Percentiles rank a stretch among this genome's conserved stretches.
Evolutionary conservation across 768 basidiomycete species (phyloP).

Genomic region (Paxillus involutus): DNA sequence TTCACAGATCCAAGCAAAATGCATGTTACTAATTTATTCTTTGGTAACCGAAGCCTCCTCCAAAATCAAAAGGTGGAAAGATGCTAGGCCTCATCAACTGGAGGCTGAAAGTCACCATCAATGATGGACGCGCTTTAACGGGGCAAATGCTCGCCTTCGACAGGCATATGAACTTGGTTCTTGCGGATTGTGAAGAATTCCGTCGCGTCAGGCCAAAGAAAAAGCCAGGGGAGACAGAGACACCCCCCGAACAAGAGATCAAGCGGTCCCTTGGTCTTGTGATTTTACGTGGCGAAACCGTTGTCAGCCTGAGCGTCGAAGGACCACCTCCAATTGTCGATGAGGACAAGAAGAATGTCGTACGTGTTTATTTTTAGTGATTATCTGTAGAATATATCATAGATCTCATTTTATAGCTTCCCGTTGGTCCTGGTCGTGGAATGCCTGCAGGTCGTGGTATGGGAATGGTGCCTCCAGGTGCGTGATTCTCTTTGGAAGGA

Average conservation of each 20-base stretch:
- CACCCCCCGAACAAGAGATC: conserved; percentile 84
- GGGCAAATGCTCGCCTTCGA: conserved; percentile 99
- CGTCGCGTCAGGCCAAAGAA: conserved; percentile 90
- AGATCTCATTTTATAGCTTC: conserved; percentile 50
- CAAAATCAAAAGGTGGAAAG: conserved; percentile 97
- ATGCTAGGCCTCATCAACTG: conserved; percentile 98
- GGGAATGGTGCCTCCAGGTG: conserved; percentile 90
- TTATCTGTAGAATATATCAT: conserved; percentile 15
- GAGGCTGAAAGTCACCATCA: conserved; percentile 95
- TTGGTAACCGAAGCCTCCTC: conserved; percentile 66
- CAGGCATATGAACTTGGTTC: conserved; percentile 98
- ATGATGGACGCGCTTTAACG: conserved; percentile 92
- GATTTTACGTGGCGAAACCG: conserved; percentile 93
- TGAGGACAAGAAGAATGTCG: conserved; percentile 84
- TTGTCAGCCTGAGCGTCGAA: conserved; percentile 93
- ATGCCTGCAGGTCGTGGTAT: conserved; percentile 97
- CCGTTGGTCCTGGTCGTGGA: conserved; percentile 89
- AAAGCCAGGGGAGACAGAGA: conserved; percentile 74
- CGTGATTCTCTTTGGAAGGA: conserved; percentile 29
- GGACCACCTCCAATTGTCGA: conserved; percentile 91
- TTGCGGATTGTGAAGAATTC: conserved; percentile 99
- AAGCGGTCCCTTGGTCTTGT: conserved; percentile 96
- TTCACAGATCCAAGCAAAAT: conserved; percentile 8
- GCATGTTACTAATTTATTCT: conserved; percentile 7
- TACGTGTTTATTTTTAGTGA: conserved; percentile 37